Evolutionary conservation across 106 monocot genomes (phyloP), one percentile per base, ranked within the genome.

Genomic region (Dendrobium nobile): DNA sequence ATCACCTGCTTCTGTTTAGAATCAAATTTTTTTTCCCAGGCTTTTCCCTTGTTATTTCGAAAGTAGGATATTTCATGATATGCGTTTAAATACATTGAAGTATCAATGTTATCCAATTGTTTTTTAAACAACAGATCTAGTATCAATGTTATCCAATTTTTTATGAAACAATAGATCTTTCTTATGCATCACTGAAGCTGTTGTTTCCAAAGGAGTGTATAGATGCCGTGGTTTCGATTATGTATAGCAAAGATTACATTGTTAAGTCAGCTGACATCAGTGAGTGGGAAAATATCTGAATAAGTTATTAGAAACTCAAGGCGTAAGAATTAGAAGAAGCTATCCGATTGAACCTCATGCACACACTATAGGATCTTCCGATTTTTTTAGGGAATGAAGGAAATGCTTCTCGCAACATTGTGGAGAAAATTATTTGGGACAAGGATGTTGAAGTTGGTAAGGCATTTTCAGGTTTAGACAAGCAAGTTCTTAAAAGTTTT

Each of bases 361-460:
- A 55, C 91, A 96, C 77, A 41, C 72, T 47, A 93, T 91, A 2
- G 95, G 95, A 17, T 86, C 89, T 2, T 93, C 93, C 86, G 89
- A 95, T 77, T 95, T 93, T 84, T 24, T 75, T 95, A 79, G 93
- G 93, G 84, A 95, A 88, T 79, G 88, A 84, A 72, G 95, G 87
- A 48, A 88, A 86, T 82, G 87, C 87, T 54, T 93, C 93, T 3
- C 83, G 85, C 33, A 96, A 96, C 82, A 91, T 96, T 78, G 81
- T 93, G 17, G 93, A 96, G 87, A 82, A 93, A 80, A 96, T 96
- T 70, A 75, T 96, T 67, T 96, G 96, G 96, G 78, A 90, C 80
- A 93, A 96, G 81, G 91, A 91, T 28, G 41, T 77, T 2, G 93
- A 96, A 88, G 83, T 96, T 75, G 22, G 77, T 72, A 82, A 89